Percentiles rank a stretch among this genome's conserved stretches.
Conservation (phyloP, 1,139 yeast genomes). For the Debaryomyces subglobosus region DNA sequence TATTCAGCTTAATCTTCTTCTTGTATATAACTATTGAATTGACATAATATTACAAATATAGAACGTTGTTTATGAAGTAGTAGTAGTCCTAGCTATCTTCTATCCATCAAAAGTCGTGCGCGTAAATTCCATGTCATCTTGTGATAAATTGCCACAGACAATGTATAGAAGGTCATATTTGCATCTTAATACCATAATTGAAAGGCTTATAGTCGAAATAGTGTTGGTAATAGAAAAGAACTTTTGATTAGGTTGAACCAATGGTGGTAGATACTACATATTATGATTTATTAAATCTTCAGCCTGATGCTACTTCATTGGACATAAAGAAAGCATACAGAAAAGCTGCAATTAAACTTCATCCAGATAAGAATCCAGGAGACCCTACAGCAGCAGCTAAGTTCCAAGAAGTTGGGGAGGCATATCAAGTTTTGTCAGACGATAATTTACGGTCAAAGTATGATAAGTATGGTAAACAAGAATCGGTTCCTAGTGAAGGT, state of each 20-base stretch:
- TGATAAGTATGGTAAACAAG: constrained; percentile 85
- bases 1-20: constrained; percentile 50
- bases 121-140: not conserved
- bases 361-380: constrained; percentile 95
- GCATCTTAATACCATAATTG: not conserved
- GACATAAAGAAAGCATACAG: constrained; percentile 95
- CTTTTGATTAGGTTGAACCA: not conserved
- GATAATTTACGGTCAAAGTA: constrained; percentile 72
- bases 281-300: constrained; percentile 75
- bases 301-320: constrained; percentile 70
- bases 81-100: not conserved
- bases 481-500: constrained; percentile 78
- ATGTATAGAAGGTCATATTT: not conserved
- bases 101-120: constrained; percentile 5
- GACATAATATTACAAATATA: not conserved
- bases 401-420: constrained; percentile 75
- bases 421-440: constrained; percentile 83
- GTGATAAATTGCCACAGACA: constrained; percentile 4
- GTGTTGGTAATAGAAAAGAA: not conserved
- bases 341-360: constrained; percentile 82
- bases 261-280: constrained; percentile 96
- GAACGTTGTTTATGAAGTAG: not conserved
- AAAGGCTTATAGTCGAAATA: not conserved
- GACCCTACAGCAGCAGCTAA: constrained; percentile 76
- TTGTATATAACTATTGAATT: constrained; percentile 13